These are phyloP conservation scores for Erigeron philadelphicus DNA, from an alignment of 140 eudicot genomes.

Conservation along the genomic window DNA sequence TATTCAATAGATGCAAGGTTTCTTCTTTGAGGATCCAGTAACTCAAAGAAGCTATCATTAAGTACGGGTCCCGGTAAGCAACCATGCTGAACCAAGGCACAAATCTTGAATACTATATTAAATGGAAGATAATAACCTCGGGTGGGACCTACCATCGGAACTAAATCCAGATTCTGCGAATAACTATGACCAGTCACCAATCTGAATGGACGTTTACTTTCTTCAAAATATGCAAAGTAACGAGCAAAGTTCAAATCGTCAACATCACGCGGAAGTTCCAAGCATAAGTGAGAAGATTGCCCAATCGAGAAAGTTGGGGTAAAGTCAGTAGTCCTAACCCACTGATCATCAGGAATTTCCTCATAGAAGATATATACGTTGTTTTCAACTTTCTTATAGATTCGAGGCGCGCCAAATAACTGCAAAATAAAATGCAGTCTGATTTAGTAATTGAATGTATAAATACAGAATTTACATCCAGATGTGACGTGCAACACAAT, in stretches of 20 bases:
- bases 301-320: slow-evolving; percentile 57
- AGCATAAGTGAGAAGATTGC: slow-evolving; percentile 68
- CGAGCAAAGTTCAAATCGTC: slow-evolving; percentile 46
- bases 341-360: slow-evolving; percentile 68
- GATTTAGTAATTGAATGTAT: background rate
- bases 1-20: slow-evolving; percentile 41
- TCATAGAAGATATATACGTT: slow-evolving; percentile 31
- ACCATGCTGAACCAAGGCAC: slow-evolving; percentile 71
- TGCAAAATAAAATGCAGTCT: slow-evolving; percentile 17
- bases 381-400: slow-evolving; percentile 40
- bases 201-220: slow-evolving; percentile 34
- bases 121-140: slow-evolving; percentile 42
- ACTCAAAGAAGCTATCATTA: slow-evolving; percentile 40
- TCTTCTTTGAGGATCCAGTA: slow-evolving; percentile 50
- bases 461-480: background rate
- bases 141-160: slow-evolving; percentile 65
- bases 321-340: slow-evolving; percentile 78
- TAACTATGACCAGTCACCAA: slow-evolving; percentile 43
- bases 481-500: background rate
- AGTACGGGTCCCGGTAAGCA: slow-evolving; percentile 71
- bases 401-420: slow-evolving; percentile 77
- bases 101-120: slow-evolving; percentile 49
- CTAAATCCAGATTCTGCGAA: slow-evolving; percentile 42
- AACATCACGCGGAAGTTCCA: slow-evolving; percentile 52
- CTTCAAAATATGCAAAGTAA: slow-evolving; percentile 48